phyloP scores from a whole-genome alignment of 2,329 filamentous ascomycete species.

The Paraphaeosphaeria sporulosa region DNA sequence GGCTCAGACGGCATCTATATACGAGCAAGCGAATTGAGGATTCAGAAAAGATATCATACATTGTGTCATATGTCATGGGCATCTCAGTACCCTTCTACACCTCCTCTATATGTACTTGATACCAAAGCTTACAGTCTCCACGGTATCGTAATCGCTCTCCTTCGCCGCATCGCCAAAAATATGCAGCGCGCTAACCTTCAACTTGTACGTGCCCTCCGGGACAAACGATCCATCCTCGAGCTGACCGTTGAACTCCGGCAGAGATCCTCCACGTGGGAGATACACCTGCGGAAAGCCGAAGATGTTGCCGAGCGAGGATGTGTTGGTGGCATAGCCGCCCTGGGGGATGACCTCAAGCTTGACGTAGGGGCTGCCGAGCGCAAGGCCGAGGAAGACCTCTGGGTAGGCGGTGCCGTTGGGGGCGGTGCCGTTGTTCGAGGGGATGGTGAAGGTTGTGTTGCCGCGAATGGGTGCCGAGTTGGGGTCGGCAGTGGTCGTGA shows the following conservation, averaged over 20 bases:
- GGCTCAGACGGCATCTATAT: not conserved
- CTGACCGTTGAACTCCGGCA: conserved; percentile 23
- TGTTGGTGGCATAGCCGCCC: not conserved
- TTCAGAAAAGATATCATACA: not conserved
- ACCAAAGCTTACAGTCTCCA: conserved; percentile 14
- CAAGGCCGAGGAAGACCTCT: conserved; percentile 8
- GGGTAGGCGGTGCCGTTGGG: conserved; percentile 14
- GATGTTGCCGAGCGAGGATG: conserved; percentile 14
- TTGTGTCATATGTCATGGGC: not conserved
- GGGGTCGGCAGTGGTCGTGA: conserved; percentile 8
- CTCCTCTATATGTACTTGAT: conserved; percentile 15
- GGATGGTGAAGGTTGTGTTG: conserved; percentile 10
- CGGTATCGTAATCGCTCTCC: conserved; percentile 10
- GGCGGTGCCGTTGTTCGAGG: conserved; percentile 4
- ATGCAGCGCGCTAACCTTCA: conserved; percentile 23
- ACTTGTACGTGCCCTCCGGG: conserved; percentile 23
- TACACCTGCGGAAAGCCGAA: conserved; percentile 17
- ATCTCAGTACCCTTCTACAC: not conserved
- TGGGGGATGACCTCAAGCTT: conserved; percentile 17
- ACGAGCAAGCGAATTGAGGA: not conserved
- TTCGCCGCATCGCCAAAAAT: conserved; percentile 19
- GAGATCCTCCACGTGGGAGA: conserved; percentile 7
- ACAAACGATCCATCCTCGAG: conserved; percentile 23
- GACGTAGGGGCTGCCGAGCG: conserved; percentile 16
- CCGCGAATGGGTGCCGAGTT: not conserved